Evolutionary conservation across 2,329 filamentous ascomycete genomes (phyloP), one percentile per base, ranked within the genome.

Genomic region (Dactylellina sp.): DNA sequence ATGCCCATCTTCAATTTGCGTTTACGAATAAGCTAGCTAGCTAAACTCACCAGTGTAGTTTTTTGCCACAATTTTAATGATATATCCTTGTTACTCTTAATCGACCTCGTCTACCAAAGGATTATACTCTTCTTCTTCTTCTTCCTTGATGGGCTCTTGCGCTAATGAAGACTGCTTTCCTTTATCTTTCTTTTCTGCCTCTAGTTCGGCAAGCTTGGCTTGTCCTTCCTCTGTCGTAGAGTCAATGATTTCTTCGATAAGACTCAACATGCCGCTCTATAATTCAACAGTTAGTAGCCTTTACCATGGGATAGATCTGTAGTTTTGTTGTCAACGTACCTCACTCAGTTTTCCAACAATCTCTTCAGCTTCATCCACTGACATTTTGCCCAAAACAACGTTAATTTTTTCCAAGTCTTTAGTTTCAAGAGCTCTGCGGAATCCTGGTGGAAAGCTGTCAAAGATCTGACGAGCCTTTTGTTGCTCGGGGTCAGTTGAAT

Each of bases 161-260:
- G 68, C 60, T 9, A 65, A 42, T 12, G 47, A 14, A 11, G 40
- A 60, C 66, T 74, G 77, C 78, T 70, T 77, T 76, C 55, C 77
- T 56, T 84, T 90, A 86, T 2, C 93, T 93, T 80, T 95, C 89
- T 79, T 93, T 89, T 80, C 59, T 4, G 40, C 42, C 35, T 92
- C 89, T 72, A 96, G 86, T 76, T 93, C 88, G 82, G 91, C 89
- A 78, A 94, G 84, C 79, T 89, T 89, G 80, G 89, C 87, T 83
- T 89, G 86, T 1, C 93, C 93, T 80, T 95, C 89, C 79, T 93
- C 89, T 1, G 94, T 96, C 49, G 93, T 99, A 0, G 93, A 92
- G 82, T 99, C 95, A 77, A 99, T 96, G 57, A 99, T 92, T 55
- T 96, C 89, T 79, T 97, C 89, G 81, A 98, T 93, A 56, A 99